phyloP scores from a whole-genome alignment of 2,329 filamentous ascomycete species.

The Phaeosphaeria sp. region DNA sequence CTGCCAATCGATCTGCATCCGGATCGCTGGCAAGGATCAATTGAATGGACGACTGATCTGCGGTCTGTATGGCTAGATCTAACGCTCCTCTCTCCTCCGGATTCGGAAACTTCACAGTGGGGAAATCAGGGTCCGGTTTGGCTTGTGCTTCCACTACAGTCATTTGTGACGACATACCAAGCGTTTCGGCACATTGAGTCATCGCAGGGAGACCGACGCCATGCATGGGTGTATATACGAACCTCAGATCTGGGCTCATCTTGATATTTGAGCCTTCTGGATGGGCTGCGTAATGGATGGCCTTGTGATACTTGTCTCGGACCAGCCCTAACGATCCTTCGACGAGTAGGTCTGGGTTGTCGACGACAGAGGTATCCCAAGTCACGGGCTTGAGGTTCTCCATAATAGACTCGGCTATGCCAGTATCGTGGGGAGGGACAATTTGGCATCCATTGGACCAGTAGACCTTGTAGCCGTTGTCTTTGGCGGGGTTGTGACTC shows the following conservation, averaged over 20 bases:
- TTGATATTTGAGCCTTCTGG: conserved; percentile 30
- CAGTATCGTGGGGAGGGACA: conserved; percentile 66
- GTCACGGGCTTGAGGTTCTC: conserved; percentile 61
- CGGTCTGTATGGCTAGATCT: conserved; percentile 64
- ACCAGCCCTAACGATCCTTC: conserved; percentile 52
- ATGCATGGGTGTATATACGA: conserved; percentile 66
- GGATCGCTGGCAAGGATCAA: conserved; percentile 70
- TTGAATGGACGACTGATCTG: conserved; percentile 56
- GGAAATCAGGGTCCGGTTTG: conserved; percentile 68
- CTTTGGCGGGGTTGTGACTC: conserved; percentile 68
- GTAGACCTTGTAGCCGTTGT: conserved; percentile 74
- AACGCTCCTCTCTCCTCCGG: conserved; percentile 70
- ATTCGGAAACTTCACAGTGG: conserved; percentile 70
- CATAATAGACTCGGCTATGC: conserved; percentile 64
- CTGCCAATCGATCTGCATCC: conserved; percentile 70
- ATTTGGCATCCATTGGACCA: conserved; percentile 71
- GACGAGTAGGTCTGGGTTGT: conserved; percentile 48
- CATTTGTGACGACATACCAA: conserved; percentile 55
- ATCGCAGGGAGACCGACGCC: conserved; percentile 61
- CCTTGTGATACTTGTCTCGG: conserved; percentile 52
- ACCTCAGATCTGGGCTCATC: conserved; percentile 44
- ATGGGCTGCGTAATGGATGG: conserved; percentile 50
- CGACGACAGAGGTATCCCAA: conserved; percentile 56
- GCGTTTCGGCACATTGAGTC: conserved; percentile 46
- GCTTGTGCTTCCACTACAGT: conserved; percentile 59